Percentiles rank a stretch among this genome's conserved stretches.
Evolutionary conservation across 768 basidiomycete species (phyloP).

Genomic region (Rhodotorula babjevae): DNA sequence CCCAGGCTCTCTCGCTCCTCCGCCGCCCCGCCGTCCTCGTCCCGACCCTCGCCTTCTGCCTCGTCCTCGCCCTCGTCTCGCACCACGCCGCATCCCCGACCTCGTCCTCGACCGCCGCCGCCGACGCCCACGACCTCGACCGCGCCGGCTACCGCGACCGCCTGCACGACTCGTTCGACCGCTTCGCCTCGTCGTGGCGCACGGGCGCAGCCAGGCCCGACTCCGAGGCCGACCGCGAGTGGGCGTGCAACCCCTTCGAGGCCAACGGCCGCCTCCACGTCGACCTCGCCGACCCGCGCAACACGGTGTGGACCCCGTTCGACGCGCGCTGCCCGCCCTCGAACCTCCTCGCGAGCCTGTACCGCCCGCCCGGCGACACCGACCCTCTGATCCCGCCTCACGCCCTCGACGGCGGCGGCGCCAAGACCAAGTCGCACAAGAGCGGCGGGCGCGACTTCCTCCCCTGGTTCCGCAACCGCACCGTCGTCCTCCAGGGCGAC

Average conservation of each 20-base stretch:
- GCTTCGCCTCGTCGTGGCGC: not conserved
- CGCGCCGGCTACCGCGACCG: not conserved
- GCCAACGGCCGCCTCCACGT: conserved; percentile 27
- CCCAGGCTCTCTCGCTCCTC: not conserved
- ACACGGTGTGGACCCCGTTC: conserved; percentile 28
- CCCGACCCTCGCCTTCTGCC: not conserved
- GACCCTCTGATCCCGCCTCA: conserved; percentile 17
- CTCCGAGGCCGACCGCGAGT: conserved; percentile 9
- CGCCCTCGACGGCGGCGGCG: not conserved
- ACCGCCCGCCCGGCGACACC: conserved; percentile 21
- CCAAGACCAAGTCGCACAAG: not conserved
- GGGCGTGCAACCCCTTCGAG: conserved; percentile 33
- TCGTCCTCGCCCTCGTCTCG: not conserved
- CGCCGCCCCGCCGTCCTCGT: conserved; percentile 14
- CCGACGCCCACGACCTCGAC: not conserved
- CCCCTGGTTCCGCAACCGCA: conserved; percentile 36
- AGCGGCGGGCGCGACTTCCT: conserved; percentile 14
- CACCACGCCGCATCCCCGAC: not conserved
- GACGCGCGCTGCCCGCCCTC: conserved; percentile 21
- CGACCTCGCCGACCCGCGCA: conserved; percentile 1
- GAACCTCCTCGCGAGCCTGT: conserved; percentile 17
- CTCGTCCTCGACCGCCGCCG: accelerated
- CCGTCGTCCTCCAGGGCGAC: conserved; percentile 36
- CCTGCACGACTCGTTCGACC: conserved; percentile 17
- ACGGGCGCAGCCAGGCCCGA: not conserved